Percentiles rank a stretch among this genome's conserved stretches.
phyloP scores from a whole-genome alignment of 345 rosid genomes.

The Streptanthus diversifolius region DNA sequence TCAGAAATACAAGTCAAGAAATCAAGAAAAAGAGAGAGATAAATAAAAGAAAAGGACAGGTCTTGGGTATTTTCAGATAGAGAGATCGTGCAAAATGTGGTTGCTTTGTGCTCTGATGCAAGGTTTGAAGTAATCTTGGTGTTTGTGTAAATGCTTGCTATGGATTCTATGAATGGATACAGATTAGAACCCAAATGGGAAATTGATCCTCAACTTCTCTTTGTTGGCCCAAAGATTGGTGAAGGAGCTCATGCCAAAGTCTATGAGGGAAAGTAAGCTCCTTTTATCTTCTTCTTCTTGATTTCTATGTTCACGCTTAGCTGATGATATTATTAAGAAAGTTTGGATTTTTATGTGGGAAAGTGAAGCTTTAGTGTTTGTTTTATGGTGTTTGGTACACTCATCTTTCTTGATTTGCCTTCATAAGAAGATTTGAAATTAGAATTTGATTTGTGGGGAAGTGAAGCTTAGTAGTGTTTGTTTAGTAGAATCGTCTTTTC shows the following conservation, averaged over 20 bases:
- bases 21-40: neutral
- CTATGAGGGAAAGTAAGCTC: constrained; percentile 92
- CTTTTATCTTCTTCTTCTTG: constrained; percentile 11
- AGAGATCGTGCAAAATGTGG: constrained; percentile 31
- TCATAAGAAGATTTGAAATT: neutral
- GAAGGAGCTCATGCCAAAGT: constrained; percentile 99
- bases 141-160: constrained; percentile 28
- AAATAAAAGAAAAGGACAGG: neutral
- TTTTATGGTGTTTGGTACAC: neutral
- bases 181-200: constrained; percentile 72
- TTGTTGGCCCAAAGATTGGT: constrained; percentile 94
- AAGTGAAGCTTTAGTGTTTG: neutral
- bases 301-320: neutral
- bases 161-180: constrained; percentile 76
- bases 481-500: neutral
- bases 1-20: constrained; percentile 22
- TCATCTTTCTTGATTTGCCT: neutral
- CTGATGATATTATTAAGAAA: neutral
- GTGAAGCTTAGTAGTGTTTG: neutral
- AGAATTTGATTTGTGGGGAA: neutral
- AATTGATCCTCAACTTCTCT: constrained; percentile 86
- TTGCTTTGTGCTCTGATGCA: constrained; percentile 17
- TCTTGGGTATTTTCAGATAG: constrained; percentile 3
- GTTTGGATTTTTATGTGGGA: constrained; percentile 19
- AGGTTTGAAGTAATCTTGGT: constrained; percentile 22